A percentile compares a stretch with the other conserved stretches of the same genome.
These are phyloP conservation scores for Calocybe cyanea DNA, from an alignment of 768 basidiomycete species.

Conservation along the genomic window DNA sequence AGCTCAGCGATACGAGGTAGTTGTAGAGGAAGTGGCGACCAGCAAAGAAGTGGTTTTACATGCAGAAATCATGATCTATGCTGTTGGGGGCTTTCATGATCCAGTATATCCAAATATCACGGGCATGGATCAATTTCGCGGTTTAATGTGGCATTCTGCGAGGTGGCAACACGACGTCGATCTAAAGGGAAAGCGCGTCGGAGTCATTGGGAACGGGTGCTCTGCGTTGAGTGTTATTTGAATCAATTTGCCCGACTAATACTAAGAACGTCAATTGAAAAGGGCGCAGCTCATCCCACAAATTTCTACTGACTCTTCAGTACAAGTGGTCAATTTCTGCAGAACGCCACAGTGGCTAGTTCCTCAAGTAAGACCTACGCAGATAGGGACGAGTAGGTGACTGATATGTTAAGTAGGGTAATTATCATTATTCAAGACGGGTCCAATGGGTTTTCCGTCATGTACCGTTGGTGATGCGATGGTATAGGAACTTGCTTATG, in stretches of 20 bases:
- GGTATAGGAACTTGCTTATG: constrained; percentile 47
- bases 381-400: background rate
- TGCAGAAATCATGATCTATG: constrained; percentile 46
- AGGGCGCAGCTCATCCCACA: constrained; percentile 61
- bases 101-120: constrained; percentile 41
- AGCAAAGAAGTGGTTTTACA: constrained; percentile 30
- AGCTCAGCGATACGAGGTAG: constrained; percentile 37
- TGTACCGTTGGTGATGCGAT: constrained; percentile 45
- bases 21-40: constrained; percentile 31
- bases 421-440: constrained; percentile 38
- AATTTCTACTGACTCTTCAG: constrained; percentile 45
- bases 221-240: constrained; percentile 40
- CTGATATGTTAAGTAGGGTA: constrained; percentile 22
- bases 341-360: constrained; percentile 58
- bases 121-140: constrained; percentile 44
- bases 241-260: constrained; percentile 1
- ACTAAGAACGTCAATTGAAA: constrained; percentile 2
- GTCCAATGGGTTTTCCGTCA: constrained; percentile 52
- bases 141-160: constrained; percentile 52
- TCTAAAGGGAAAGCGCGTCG: constrained; percentile 49
- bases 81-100: constrained; percentile 46
- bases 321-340: constrained; percentile 54
- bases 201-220: constrained; percentile 62
- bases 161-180: constrained; percentile 51
- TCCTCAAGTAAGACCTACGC: constrained; percentile 38